Evolutionary conservation across 176 grass and related monocot genomes (phyloP).

Genomic region (Oryza officinalis): DNA sequence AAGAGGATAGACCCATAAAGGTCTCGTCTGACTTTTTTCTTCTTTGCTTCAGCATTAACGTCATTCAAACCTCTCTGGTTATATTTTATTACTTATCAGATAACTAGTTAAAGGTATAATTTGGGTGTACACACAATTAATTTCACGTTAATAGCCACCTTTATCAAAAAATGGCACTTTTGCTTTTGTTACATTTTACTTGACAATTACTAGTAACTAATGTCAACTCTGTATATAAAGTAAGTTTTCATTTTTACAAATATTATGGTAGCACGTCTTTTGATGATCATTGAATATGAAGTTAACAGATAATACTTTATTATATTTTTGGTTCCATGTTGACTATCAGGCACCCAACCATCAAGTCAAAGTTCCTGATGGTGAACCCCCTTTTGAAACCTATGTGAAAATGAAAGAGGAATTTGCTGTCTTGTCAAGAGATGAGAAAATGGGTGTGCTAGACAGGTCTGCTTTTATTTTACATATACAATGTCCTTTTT

Average conservation of each 20-base stretch:
- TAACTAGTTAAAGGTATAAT: background rate
- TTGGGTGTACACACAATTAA: background rate
- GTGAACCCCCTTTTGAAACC: constrained; percentile 30
- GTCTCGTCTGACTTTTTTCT: constrained; percentile 37
- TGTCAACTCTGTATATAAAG: background rate
- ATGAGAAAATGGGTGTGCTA: constrained; percentile 67
- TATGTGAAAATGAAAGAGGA: constrained; percentile 57
- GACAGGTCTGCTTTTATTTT: constrained; percentile 63
- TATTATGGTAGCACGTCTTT: background rate
- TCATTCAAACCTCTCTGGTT: constrained; percentile 6
- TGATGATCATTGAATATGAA: constrained; percentile 2
- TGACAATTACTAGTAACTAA: background rate
- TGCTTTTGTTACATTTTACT: constrained; percentile 8
- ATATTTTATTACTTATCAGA: background rate
- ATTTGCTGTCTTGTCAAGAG: constrained; percentile 53
- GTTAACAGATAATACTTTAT: background rate
- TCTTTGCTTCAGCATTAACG: constrained; percentile 3
- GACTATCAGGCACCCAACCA: constrained; percentile 29
- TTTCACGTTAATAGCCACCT: background rate
- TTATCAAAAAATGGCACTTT: background rate
- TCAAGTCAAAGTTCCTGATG: constrained; percentile 38
- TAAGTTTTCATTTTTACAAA: background rate
- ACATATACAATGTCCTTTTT: constrained; percentile 1
- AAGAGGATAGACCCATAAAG: constrained; percentile 44
- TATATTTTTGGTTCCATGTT: constrained; percentile 29